Conservation (phyloP, 495 filamentous ascomycete genomes). For the Jackrogersella multiformis region DNA sequence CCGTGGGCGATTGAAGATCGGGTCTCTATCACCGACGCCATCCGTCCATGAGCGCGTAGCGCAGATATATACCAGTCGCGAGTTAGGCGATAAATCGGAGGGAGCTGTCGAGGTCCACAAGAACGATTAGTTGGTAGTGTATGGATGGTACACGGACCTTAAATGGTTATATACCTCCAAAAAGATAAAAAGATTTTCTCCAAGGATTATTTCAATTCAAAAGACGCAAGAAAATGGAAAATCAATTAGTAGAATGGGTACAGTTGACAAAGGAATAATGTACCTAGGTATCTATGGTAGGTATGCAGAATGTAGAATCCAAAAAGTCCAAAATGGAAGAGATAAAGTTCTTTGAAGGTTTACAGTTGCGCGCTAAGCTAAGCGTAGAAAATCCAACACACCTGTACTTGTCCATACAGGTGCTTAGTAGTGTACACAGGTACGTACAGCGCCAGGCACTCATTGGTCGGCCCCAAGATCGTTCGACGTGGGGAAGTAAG, state of each 20-base stretch:
- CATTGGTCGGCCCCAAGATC: background rate
- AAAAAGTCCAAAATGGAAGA: background rate
- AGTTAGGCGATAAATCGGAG: background rate
- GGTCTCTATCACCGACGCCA: conserved; percentile 32
- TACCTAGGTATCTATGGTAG: too few species aligned
- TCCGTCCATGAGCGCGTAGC: conserved; percentile 9
- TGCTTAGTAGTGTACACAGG: too few species aligned
- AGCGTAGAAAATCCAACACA: background rate
- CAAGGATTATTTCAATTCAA: background rate
- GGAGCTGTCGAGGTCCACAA: background rate
- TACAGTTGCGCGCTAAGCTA: background rate
- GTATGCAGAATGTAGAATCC: background rate
- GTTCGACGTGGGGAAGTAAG: conserved; percentile 20
- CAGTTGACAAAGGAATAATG: background rate
- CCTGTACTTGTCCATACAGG: background rate
- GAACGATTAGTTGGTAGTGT: background rate
- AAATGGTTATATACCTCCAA: too few species aligned
- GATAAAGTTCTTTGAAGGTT: conserved; percentile 5
- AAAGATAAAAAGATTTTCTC: too few species aligned
- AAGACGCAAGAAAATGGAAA: background rate
- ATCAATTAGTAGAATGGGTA: background rate
- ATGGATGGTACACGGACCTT: too few species aligned
- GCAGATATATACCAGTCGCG: background rate
- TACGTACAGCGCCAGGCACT: background rate
- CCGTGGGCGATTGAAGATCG: conserved; percentile 1